A percentile compares a stretch with the other conserved stretches of the same genome.
These are phyloP conservation scores for Mycena leptocephala DNA, from an alignment of 768 basidiomycete genomes.

Conservation along the genomic window DNA sequence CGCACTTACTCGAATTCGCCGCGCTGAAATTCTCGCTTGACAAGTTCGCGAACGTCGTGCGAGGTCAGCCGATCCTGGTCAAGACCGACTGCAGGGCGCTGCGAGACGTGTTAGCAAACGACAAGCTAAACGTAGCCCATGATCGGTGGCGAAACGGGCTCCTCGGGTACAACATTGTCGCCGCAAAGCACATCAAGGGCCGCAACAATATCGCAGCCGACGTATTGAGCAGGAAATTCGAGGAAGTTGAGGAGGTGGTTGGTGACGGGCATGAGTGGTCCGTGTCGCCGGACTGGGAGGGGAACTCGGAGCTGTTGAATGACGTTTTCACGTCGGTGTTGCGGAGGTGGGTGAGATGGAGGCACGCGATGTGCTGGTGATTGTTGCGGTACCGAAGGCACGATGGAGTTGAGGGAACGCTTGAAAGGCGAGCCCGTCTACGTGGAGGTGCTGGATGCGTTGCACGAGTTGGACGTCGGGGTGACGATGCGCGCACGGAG, in stretches of 20 bases:
- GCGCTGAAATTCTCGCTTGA: too few relatives aligned
- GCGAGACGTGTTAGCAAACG: too few relatives aligned
- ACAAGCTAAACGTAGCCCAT: conserved; percentile 36
- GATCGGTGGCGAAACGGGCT: conserved; percentile 45
- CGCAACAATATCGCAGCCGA: conserved; percentile 42
- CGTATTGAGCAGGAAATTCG: conserved; percentile 34
- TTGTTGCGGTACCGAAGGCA: neutral
- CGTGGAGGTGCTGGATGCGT: neutral
- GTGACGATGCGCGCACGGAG: too few relatives aligned
- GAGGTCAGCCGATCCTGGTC: too few relatives aligned
- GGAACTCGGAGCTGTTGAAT: conserved; percentile 16
- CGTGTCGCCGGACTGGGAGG: conserved; percentile 44
- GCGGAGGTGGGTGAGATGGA: neutral
- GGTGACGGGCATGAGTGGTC: conserved; percentile 35
- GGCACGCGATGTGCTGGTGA: too few relatives aligned
- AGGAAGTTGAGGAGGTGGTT: neutral
- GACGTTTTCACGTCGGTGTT: conserved; percentile 1
- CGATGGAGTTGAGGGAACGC: neutral
- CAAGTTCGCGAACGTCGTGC: too few relatives aligned
- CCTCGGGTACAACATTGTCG: conserved; percentile 33
- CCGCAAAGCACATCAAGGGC: too few relatives aligned
- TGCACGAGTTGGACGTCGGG: conserved; percentile 25
- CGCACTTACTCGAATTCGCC: too few relatives aligned
- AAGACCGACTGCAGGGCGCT: too few relatives aligned
- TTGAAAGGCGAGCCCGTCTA: conserved; percentile 21